These are phyloP conservation scores for Solanum pinnatisectum DNA, from an alignment of 257 asterid genomes.

Conservation along the genomic window DNA sequence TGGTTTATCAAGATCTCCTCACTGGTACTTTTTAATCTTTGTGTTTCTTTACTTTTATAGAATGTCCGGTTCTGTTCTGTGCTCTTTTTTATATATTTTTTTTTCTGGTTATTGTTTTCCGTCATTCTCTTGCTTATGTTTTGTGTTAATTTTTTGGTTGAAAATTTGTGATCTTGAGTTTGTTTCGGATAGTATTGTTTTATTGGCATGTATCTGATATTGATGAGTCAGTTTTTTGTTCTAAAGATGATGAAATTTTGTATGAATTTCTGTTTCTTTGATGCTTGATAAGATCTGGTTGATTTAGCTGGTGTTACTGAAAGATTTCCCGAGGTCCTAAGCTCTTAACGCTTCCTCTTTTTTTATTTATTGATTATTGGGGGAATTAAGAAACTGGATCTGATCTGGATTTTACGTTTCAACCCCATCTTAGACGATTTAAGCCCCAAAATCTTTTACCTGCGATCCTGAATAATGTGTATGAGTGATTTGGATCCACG, in stretches of 20 bases:
- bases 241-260: neutral
- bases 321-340: neutral
- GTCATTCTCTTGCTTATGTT: neutral
- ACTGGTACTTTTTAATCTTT: neutral
- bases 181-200: too few species aligned
- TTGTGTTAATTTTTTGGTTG: neutral
- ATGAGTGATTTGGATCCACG: neutral
- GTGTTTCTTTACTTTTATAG: neutral
- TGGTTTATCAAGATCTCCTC: constrained; percentile 67
- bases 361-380: neutral
- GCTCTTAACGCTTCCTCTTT: neutral
- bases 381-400: neutral
- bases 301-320: neutral
- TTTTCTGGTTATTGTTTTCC: neutral
- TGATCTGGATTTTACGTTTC: neutral
- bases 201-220: neutral
- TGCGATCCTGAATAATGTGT: neutral
- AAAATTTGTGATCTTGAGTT: neutral
- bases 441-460: neutral
- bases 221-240: neutral
- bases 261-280: neutral
- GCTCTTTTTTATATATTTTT: neutral
- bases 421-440: neutral
- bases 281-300: neutral
- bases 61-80: neutral